Evolutionary conservation across 305 asterid genomes (phyloP).

Genomic region (Stenogyne calaminthoides): DNA sequence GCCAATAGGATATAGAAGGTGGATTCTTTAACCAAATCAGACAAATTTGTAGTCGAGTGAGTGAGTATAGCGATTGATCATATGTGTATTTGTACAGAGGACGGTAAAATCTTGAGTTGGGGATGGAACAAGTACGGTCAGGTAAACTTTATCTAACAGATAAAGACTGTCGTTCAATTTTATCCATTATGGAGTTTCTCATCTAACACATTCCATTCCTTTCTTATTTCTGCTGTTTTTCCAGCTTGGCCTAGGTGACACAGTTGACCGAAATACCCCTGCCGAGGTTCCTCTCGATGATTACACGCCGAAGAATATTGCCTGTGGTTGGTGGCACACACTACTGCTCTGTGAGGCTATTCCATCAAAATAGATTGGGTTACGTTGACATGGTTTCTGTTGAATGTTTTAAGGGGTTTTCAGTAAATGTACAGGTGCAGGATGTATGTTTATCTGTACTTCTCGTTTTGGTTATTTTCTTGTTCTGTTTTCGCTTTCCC

Average conservation of each 20-base stretch:
- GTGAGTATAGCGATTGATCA: neutral
- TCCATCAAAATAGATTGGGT: conserved; percentile 3
- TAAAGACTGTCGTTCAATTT: neutral
- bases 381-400: neutral
- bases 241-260: conserved; percentile 56
- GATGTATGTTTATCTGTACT: neutral
- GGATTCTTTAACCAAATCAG: neutral
- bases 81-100: conserved; percentile 38
- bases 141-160: conserved; percentile 29
- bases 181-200: neutral
- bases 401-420: neutral
- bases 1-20: neutral
- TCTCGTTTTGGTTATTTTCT: neutral
- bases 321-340: conserved; percentile 65
- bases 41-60: neutral
- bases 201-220: neutral
- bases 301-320: conserved; percentile 39
- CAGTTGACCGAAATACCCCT: conserved; percentile 42
- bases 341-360: conserved; percentile 35
- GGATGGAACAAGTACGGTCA: conserved; percentile 69
- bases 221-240: neutral
- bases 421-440: neutral
- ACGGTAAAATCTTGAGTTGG: conserved; percentile 53
- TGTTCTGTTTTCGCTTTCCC: neutral
- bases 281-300: conserved; percentile 34